Evolutionary conservation across 768 basidiomycete species (phyloP).

Genomic region (Phylloporus arenicola): DNA sequence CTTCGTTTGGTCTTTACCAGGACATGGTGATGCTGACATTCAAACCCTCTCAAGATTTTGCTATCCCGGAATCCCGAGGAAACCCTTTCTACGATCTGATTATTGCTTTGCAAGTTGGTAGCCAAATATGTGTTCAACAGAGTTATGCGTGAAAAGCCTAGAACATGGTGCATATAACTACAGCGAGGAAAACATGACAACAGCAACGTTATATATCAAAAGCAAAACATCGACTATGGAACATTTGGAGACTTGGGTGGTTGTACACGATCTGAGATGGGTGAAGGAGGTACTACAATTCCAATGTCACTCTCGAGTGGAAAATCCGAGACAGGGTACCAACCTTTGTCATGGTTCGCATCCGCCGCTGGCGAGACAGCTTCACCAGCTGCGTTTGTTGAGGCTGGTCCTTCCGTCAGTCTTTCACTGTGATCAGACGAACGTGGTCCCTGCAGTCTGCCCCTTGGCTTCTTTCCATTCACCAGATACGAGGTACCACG

Average conservation of each 20-base stretch:
- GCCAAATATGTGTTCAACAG: slow-evolving; percentile 15
- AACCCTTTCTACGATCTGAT: slow-evolving; percentile 25
- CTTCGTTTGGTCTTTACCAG: slow-evolving; percentile 29
- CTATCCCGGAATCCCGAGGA: slow-evolving; percentile 24
- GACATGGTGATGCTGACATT: slow-evolving; percentile 26
- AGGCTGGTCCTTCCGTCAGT: neutral
- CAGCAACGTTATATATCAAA: neutral
- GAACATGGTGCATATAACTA: neutral
- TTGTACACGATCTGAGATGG: neutral
- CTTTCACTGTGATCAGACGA: neutral
- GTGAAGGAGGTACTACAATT: slow-evolving; percentile 1
- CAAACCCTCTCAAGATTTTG: slow-evolving; percentile 12
- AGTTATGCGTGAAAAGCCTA: slow-evolving; percentile 6
- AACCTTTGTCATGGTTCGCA: neutral
- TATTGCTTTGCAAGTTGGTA: slow-evolving; percentile 28
- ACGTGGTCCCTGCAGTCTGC: neutral
- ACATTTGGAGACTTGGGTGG: neutral
- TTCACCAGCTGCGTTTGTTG: neutral
- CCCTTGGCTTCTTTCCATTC: slow-evolving; percentile 5
- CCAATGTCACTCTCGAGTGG: neutral
- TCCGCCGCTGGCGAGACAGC: neutral
- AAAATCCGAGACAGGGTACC: neutral
- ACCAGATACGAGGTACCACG: neutral
- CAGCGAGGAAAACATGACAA: slow-evolving; percentile 1
- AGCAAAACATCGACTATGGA: neutral